Base-by-base conservation (phyloP, 2,329 filamentous ascomycete species). In the Alternaria solani region DNA sequence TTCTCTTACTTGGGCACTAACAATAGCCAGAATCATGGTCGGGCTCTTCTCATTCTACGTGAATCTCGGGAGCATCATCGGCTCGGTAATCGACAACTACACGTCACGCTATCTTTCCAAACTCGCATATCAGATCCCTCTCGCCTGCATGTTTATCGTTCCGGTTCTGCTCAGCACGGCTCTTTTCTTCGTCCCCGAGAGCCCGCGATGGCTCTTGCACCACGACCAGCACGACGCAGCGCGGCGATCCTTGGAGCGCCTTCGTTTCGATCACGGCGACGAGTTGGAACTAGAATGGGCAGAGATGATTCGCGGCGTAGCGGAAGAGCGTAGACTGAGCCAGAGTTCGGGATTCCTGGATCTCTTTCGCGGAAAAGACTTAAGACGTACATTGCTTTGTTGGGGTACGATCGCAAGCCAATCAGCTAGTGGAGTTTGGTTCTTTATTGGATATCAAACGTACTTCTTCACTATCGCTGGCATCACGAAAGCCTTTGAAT, bases 141-240 rank as follows among this genome's bases (percentile, higher is more conserved):
- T 86, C 2, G 75, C 82, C 57, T 81, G 86, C 65, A 84, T 87
- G 36, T 83, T 82, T 81, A 73, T 85, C 49, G 81, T 86, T 4
- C 84, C 84, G 0, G 72, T 77, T 4, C 59, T 85, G n/a, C 74
- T 86, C 47, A 72, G 79, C 1, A 67, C 81, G 0, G 82, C 61
- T 0, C 62, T 75, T 0, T 67, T 69, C 47, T 70, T 72, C 60
- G 66, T 74, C 0, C 70, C 71, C 1, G 73, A 75, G 48, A 68
- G 62, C 32, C 84, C 84, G 2, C 77, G 84, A 20, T 86, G 83
- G 71, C 72, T 73, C 1, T 49, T 75, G 0, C 62, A 69, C 39
- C 63, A 69, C 34, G 64, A 65, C 5, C 48, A 62, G 8, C 42
- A 61, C 2, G 57, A 68, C 7, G 49, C 63, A 44, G 72, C 68